phyloP scores from a whole-genome alignment of 352 stramenopile species.

The Phytophthora melonis region DNA sequence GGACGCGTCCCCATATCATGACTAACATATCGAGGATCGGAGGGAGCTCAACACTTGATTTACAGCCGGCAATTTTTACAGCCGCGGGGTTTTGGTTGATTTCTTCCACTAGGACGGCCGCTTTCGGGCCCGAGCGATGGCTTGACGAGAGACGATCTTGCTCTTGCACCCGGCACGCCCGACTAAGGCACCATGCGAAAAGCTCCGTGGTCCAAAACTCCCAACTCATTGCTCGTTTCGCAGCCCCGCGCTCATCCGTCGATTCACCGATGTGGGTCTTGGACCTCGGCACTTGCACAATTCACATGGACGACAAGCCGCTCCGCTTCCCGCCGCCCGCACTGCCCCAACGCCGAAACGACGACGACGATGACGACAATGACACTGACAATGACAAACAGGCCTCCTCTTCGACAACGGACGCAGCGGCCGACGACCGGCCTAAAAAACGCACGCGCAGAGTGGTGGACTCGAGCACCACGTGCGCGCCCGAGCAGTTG shows the following conservation, averaged over 20 bases:
- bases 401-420: not conserved
- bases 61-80: slow-evolving; percentile 36
- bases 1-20: slow-evolving; percentile 32
- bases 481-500: slow-evolving; percentile 48
- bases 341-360: slow-evolving; percentile 17
- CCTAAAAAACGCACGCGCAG: slow-evolving; percentile 35
- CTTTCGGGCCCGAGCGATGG: slow-evolving; percentile 21
- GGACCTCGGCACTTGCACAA: slow-evolving; percentile 40
- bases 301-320: slow-evolving; percentile 48
- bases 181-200: slow-evolving; percentile 28
- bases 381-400: slow-evolving; percentile 9
- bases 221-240: slow-evolving; percentile 42
- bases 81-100: slow-evolving; percentile 34
- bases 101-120: slow-evolving; percentile 32
- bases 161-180: slow-evolving; percentile 17
- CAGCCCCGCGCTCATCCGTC: slow-evolving; percentile 17
- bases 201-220: slow-evolving; percentile 25
- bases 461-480: slow-evolving; percentile 42
- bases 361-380: not conserved
- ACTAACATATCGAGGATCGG: slow-evolving; percentile 20
- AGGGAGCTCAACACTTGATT: slow-evolving; percentile 38
- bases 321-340: slow-evolving; percentile 12
- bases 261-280: slow-evolving; percentile 34
- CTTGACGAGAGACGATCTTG: slow-evolving; percentile 27
- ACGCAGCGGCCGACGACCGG: slow-evolving; percentile 2